Base-by-base conservation (phyloP, 345 rosid genomes). In the Eucalyptus guilfoylei region DNA sequence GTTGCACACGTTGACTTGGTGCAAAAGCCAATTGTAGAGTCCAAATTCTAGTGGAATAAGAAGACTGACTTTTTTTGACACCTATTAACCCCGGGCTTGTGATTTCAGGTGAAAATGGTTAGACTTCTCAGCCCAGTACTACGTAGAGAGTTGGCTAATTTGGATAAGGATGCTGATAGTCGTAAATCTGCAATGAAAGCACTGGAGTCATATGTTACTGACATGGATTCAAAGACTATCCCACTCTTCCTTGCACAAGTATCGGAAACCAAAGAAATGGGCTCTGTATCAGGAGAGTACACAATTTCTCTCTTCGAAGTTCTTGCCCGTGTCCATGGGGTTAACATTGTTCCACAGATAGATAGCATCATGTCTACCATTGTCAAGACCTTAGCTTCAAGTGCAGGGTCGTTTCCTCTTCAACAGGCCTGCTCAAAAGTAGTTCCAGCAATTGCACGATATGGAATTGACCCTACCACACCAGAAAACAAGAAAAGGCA, bases 361-460 rank as follows among this genome's bases (percentile, higher is more conserved):
- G 97, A 95, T 88, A 94, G 94, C 89, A 97, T 96, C 92, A 95
- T 98, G 99, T 88, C 93, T 34, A 95, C 96, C 24, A 91, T 98
- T 58, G 92, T 96, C 92, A 95, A 94, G 92, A 98, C 98, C 13
- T 91, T 98, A 55, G 95, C 96, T 88, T 95, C 97, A 21, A 98
- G 96, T 92, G 96, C 97, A 17, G 99, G 97, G 16, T 98, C 98
- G 55, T 95, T 97, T 88, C 96, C 98, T 88, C 99, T 98, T 90
- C 99, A 97, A 88, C 99, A 98, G 88, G 98, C 99, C 4, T 97
- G 99, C 92, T 96, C 99, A 14, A 97, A 95, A 91, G 99, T 97
- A 60, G 95, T 98, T 19, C 96, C 97, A 2, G 99, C 99, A 9
- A 97, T 97, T 90, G 98, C 98, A 30, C 93, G 97, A 64, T 97